A percentile compares a stretch with the other conserved stretches of the same genome.
Evolutionary conservation across 306 rosid species (phyloP).

Genomic region (Cajanus cajan): DNA sequence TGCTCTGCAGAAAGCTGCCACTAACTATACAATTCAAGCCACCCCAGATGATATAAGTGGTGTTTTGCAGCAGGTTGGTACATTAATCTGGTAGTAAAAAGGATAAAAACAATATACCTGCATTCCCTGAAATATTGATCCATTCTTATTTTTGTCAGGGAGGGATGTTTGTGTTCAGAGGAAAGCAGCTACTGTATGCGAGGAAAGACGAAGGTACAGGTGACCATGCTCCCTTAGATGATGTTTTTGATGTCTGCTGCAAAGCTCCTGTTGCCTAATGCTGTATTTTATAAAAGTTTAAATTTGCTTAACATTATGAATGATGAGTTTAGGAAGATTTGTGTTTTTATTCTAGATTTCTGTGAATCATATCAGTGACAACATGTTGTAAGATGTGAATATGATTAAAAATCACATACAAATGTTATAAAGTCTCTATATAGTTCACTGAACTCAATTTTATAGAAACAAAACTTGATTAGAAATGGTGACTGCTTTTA

Average conservation of each 20-base stretch:
- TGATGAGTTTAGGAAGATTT: not conserved
- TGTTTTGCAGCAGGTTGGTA: slow-evolving; percentile 72
- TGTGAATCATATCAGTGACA: not conserved
- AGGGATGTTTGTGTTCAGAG: slow-evolving; percentile 86
- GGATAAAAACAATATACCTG: not conserved
- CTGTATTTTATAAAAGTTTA: not conserved
- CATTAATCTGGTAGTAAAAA: slow-evolving; percentile 17
- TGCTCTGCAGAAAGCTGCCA: slow-evolving; percentile 55
- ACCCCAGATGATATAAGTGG: slow-evolving; percentile 77
- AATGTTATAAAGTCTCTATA: not conserved
- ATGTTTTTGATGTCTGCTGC: slow-evolving; percentile 62
- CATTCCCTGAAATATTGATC: not conserved
- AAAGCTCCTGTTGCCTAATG: slow-evolving; percentile 44
- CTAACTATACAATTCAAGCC: slow-evolving; percentile 79
- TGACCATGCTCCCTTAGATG: slow-evolving; percentile 83
- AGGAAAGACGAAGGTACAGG: slow-evolving; percentile 93
- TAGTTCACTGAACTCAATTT: not conserved
- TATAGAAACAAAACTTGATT: not conserved
- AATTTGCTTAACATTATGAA: not conserved
- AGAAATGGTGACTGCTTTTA: not conserved
- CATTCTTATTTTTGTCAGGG: slow-evolving; percentile 48
- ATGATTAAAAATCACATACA: not conserved
- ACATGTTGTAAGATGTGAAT: not conserved
- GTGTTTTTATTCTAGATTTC: not conserved
- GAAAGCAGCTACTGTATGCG: slow-evolving; percentile 72